These are phyloP conservation scores for Niveomyces coronatus DNA, from an alignment of 2,329 filamentous ascomycete species.

Conservation along the genomic window DNA sequence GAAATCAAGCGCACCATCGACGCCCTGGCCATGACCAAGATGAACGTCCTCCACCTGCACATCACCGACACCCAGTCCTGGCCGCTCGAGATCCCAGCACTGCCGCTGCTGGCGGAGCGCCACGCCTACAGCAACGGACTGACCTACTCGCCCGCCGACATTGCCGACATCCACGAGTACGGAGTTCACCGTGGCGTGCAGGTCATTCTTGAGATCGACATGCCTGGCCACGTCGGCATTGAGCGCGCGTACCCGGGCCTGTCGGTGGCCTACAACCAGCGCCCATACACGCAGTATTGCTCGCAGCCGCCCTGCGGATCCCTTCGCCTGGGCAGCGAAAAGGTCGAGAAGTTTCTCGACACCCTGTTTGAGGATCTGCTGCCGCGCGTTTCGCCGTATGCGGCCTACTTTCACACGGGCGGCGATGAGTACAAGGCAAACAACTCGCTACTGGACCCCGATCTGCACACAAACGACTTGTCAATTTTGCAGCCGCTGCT, in stretches of 20 bases:
- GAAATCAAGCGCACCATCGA: slow-evolving; percentile 70
- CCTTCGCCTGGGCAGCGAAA: slow-evolving; percentile 64
- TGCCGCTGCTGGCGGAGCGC: slow-evolving; percentile 51
- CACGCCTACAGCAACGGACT: slow-evolving; percentile 62
- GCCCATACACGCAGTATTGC: slow-evolving; percentile 50
- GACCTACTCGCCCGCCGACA: slow-evolving; percentile 56
- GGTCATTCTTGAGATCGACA: slow-evolving; percentile 68
- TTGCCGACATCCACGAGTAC: slow-evolving; percentile 59
- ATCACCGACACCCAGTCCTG: slow-evolving; percentile 77
- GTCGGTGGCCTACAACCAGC: slow-evolving; percentile 51
- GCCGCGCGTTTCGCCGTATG: slow-evolving; percentile 58
- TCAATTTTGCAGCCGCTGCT: slow-evolving; percentile 62
- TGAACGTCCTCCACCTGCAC: slow-evolving; percentile 75
- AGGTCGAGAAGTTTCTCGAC: slow-evolving; percentile 61
- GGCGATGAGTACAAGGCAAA: slow-evolving; percentile 80
- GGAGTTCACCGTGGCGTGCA: slow-evolving; percentile 59
- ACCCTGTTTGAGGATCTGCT: slow-evolving; percentile 66
- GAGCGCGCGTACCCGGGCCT: slow-evolving; percentile 59
- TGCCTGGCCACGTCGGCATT: slow-evolving; percentile 70
- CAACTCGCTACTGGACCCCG: slow-evolving; percentile 63
- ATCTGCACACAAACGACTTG: slow-evolving; percentile 54
- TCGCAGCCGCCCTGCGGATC: slow-evolving; percentile 56
- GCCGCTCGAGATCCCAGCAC: slow-evolving; percentile 67
- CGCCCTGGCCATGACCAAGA: slow-evolving; percentile 66
- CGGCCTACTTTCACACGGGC: slow-evolving; percentile 73